Base-by-base conservation (phyloP, 129 eudicot genomes). In the Helichrysum umbraculigerum region DNA sequence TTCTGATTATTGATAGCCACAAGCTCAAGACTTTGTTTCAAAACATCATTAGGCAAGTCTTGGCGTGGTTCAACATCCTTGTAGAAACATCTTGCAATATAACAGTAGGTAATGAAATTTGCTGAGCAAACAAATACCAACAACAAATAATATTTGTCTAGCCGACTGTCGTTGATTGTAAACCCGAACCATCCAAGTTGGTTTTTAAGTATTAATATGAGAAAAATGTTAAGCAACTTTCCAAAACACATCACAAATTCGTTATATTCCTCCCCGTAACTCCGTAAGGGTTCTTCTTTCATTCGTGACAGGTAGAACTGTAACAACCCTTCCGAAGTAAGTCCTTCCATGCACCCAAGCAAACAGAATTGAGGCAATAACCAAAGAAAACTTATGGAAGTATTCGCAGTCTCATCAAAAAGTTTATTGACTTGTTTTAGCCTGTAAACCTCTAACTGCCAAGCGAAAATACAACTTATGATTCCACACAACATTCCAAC, bases 281-380 rank as follows among this genome's bases (percentile, higher is more conserved):
- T 28, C 20, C 3, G 2, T 28, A 61, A n/a, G n/a, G n/a, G n/a
- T n/a, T 28, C 10, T 21, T 61, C 29, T 16, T 60, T 28, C 30
- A 68, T n/a, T 25, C 21, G 74, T 22, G 74, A 68, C 59, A 1
- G 25, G 29, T 21, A 77, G 37, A 77, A 77, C 12, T 54, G 28
- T 37, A 77, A 58, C 44, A 69, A 17, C 33, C 81, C 81, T 3
- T 77, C 68, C 0, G 3, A 2, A 1, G 75, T 56, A 33, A 77
- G 81, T 41, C 81, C 74, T 58, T 77, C 81, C 81, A 77, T 77
- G 68, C 21, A 77, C 5, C 81, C 81, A 21, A 77, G 81, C 32
- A 56, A 5, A 5, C 30, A 15, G 1, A 68, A 77, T 68, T 77
- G 81, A 54, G 75, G 81, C 32, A 68, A 10, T 57, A 77, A 35